phyloP scores from a whole-genome alignment of 306 rosid genomes.

The Quercus wislizeni region DNA sequence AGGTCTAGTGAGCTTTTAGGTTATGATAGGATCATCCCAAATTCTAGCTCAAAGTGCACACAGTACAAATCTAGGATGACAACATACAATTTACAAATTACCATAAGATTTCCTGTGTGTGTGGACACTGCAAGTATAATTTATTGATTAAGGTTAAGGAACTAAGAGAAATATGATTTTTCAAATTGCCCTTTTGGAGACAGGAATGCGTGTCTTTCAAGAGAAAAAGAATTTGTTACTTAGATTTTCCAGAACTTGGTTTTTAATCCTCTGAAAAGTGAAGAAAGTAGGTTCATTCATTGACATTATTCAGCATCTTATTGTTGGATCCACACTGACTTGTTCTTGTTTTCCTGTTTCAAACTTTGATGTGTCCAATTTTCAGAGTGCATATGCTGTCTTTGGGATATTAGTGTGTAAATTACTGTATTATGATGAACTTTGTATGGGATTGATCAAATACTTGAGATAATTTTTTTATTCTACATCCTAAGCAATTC shows the following conservation, averaged over 20 bases:
- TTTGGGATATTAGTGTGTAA: neutral
- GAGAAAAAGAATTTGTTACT: neutral
- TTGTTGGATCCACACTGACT: neutral
- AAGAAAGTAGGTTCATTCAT: neutral
- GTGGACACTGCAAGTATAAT: neutral
- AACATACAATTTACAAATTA: neutral
- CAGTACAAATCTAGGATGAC: neutral
- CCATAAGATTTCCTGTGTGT: neutral
- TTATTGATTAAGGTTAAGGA: neutral
- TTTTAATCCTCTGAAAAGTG: neutral
- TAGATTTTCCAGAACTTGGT: neutral
- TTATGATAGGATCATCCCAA: too few species aligned
- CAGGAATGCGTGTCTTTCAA: neutral
- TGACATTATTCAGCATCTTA: neutral
- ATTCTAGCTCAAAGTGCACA: neutral
- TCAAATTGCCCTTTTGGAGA: too few species aligned
- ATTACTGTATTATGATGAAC: slow-evolving; percentile 7
- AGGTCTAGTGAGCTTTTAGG: too few species aligned
- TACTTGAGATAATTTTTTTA: neutral
- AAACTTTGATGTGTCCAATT: neutral
- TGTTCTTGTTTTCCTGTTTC: neutral
- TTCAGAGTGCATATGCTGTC: neutral
- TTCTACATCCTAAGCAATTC: neutral
- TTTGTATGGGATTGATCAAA: neutral
- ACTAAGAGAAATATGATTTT: neutral